phyloP scores from a whole-genome alignment of 2,329 filamentous ascomycete species.

The Penicillium brevicompactum region DNA sequence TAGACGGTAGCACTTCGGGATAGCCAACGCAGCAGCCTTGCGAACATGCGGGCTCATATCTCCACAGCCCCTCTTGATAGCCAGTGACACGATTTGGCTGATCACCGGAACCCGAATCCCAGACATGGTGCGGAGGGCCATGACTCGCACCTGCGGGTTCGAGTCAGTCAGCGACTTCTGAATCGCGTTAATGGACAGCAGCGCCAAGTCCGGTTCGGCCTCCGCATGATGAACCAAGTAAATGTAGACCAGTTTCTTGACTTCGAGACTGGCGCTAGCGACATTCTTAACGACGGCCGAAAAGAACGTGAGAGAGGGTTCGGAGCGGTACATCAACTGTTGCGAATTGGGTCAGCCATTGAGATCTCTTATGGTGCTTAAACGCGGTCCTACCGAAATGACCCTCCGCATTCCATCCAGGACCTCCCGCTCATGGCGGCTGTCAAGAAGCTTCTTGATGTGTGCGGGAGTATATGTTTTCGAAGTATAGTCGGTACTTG shows the following conservation, averaged over 20 bases:
- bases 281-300: constrained; percentile 99
- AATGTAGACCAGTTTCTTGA: constrained; percentile 98
- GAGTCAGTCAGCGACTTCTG: constrained; percentile 94
- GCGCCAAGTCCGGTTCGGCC: constrained; percentile 88
- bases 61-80: constrained; percentile 88
- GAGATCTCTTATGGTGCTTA: not conserved
- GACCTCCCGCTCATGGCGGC: constrained; percentile 87
- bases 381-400: constrained; percentile 65
- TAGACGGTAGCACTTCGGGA: constrained; percentile 92
- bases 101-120: constrained; percentile 97
- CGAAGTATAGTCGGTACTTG: constrained; percentile 60
- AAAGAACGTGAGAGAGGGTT: constrained; percentile 89
- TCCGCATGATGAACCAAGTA: constrained; percentile 97
- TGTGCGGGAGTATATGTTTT: constrained; percentile 75
- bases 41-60: constrained; percentile 96
- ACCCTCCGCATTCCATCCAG: constrained; percentile 88
- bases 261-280: constrained; percentile 87
- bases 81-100: constrained; percentile 92
- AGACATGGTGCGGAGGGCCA: constrained; percentile 95
- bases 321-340: constrained; percentile 92
- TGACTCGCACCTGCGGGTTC: constrained; percentile 85
- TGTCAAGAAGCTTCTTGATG: constrained; percentile 93
- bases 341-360: constrained; percentile 18
- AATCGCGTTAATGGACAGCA: constrained; percentile 97
- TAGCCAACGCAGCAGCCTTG: constrained; percentile 87